These are phyloP conservation scores for Scutellaria baicalensis DNA, from an alignment of 257 asterid genomes.

Conservation along the genomic window DNA sequence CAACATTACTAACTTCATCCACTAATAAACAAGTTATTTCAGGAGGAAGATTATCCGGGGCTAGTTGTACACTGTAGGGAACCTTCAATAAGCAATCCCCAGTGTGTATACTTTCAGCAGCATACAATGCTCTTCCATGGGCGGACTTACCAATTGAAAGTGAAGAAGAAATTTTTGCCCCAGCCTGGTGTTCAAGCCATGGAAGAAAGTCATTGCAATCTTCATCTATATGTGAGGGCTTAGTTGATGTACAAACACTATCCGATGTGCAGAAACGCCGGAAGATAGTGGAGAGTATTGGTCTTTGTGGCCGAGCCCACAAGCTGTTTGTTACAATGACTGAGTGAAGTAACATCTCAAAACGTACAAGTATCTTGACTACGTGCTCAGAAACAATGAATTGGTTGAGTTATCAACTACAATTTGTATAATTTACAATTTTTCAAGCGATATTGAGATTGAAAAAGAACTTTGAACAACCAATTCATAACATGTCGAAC, in stretches of 20 bases:
- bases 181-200: constrained; percentile 70
- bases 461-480: not conserved
- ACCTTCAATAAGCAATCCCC: constrained; percentile 70
- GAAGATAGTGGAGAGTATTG: constrained; percentile 14
- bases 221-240: constrained; percentile 27
- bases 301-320: constrained; percentile 26
- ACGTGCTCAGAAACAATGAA: not conserved
- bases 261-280: constrained; percentile 1
- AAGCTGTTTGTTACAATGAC: constrained; percentile 31
- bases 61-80: constrained; percentile 60
- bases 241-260: not conserved
- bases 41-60: constrained; percentile 65
- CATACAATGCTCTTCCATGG: constrained; percentile 60
- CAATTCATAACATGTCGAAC: not conserved
- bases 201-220: constrained; percentile 46
- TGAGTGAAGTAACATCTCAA: constrained; percentile 24
- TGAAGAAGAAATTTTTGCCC: constrained; percentile 43
- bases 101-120: constrained; percentile 35
- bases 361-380: not conserved
- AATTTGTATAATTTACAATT: not conserved
- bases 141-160: constrained; percentile 61
- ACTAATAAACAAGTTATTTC: constrained; percentile 39
- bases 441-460: not conserved
- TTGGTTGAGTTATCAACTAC: not conserved
- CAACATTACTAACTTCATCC: constrained; percentile 50